Evolutionary conservation across 73 alveolate species (phyloP).

Genomic region (Symbiodinium pilosum): DNA sequence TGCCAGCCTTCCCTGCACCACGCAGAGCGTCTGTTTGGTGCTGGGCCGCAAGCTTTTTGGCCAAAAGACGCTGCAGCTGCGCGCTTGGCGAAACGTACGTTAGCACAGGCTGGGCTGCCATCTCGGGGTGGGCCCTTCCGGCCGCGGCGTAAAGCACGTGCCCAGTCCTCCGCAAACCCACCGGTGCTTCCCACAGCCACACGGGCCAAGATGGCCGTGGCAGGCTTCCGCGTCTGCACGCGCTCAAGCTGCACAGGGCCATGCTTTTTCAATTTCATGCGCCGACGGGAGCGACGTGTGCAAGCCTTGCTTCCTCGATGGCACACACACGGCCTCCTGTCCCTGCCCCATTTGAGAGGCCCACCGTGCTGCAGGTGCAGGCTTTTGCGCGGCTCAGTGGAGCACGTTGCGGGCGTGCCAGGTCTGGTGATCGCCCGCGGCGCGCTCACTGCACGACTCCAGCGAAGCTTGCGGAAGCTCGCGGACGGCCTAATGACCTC

Average conservation of each 20-base stretch:
- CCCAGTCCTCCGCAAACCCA: background rate
- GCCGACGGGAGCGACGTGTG: conserved; percentile 35
- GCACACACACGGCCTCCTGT: conserved; percentile 47
- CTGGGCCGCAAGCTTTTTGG: conserved; percentile 49
- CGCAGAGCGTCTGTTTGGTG: conserved; percentile 21
- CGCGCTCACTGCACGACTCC: background rate
- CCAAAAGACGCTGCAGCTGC: background rate
- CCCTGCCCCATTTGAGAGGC: background rate
- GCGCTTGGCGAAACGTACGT: conserved; percentile 22
- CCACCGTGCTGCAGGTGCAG: background rate
- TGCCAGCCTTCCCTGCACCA: background rate
- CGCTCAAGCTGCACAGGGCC: background rate
- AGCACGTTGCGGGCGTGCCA: background rate
- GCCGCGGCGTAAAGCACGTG: background rate
- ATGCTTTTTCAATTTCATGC: background rate
- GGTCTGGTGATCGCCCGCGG: background rate
- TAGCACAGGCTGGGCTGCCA: background rate
- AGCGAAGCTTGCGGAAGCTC: background rate
- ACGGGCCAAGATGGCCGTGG: background rate
- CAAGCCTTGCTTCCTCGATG: background rate
- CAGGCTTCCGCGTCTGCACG: no score
- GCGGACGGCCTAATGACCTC: background rate
- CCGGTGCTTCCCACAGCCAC: background rate
- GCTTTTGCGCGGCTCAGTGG: background rate
- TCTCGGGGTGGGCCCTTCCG: background rate